Evolutionary conservation across 805 yeast species (phyloP), one percentile per base, ranked within the genome.

Genomic region (Scheffersomyces spartinae): DNA sequence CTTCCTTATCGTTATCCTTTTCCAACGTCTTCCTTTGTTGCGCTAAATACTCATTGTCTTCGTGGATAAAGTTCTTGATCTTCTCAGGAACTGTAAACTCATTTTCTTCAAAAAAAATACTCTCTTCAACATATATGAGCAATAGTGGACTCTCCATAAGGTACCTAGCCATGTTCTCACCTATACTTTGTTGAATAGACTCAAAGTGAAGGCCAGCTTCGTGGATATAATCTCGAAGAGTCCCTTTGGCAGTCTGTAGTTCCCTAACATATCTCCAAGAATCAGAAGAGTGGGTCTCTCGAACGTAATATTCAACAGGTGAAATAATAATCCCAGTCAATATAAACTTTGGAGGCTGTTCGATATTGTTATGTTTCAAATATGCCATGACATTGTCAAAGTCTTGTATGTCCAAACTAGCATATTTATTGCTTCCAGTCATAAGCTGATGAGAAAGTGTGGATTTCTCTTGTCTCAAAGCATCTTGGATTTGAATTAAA

Each of bases 281-380:
- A n/a, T n/a, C n/a, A n/a, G n/a, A n/a, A n/a, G n/a, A n/a, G n/a
- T n/a, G n/a, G n/a, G n/a, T n/a, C n/a, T n/a, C n/a, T n/a, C n/a
- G n/a, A n/a, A n/a, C n/a, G 24, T 40, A 49, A 33, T 47, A 59
- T 20, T 45, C 45, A 6, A 34, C 20, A 18, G 49, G 61, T 4
- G 47, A 41, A n/a, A 53, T 21, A 10, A 56, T 40, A 11, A 55
- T 47, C 1, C 60, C 57, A 0, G 46, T 31, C 9, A 57, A 41
- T 2, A 26, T 20, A 32, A 55, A 58, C 13, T 38, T 34, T 6
- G 34, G 29, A 13, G 47, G 43, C 7, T 18, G 25, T 9, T 30
- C 25, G 17, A 22, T 24, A 14, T 24, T 26, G 18, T 8, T 24
- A 20, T 1, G 31, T 28, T 17, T 27, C 22, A 31, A 43, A n/a